A percentile compares a stretch with the other conserved stretches of the same genome.
Conservation (phyloP, 2,329 filamentous ascomycete species). For the Aspergillus piperis region DNA sequence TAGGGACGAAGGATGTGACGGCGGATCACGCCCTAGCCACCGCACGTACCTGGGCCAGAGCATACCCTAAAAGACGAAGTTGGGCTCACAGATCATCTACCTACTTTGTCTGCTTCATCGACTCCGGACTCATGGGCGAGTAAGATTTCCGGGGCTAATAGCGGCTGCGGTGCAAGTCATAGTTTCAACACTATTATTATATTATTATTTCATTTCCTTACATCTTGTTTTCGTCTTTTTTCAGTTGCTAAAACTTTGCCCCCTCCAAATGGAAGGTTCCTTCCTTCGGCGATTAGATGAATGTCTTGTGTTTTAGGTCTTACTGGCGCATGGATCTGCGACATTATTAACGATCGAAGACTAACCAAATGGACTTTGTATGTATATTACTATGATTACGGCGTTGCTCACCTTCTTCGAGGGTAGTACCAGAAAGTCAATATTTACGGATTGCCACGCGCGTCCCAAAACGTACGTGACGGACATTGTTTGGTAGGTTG, state of each 20-base stretch:
- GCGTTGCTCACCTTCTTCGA: conserved; percentile 8
- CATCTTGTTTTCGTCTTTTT: background rate
- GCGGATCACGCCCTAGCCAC: conserved; percentile 34
- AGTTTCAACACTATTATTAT: background rate
- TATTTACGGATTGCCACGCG: conserved; percentile 20
- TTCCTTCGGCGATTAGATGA: background rate
- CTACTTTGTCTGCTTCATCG: background rate
- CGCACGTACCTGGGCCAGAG: conserved; percentile 30
- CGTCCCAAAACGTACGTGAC: conserved; percentile 18
- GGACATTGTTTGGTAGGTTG: conserved; percentile 2
- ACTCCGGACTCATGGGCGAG: conserved; percentile 1
- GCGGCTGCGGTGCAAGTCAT: conserved; percentile 21
- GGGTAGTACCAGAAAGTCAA: conserved; percentile 13
- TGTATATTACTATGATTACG: conserved; percentile 8
- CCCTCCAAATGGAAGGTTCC: background rate
- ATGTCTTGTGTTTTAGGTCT: background rate
- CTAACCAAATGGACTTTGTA: background rate
- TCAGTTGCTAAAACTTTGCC: background rate
- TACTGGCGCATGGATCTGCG: conserved; percentile 3
- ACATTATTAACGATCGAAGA: background rate
- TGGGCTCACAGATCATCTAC: conserved; percentile 4
- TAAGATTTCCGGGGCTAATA: conserved; percentile 21
- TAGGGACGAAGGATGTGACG: conserved; percentile 35
- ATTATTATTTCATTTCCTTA: background rate
- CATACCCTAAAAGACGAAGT: background rate